Evolutionary conservation across 2,329 filamentous ascomycete genomes (phyloP), one percentile per base, ranked within the genome.

Genomic region (Aspergillaceae sp.): DNA sequence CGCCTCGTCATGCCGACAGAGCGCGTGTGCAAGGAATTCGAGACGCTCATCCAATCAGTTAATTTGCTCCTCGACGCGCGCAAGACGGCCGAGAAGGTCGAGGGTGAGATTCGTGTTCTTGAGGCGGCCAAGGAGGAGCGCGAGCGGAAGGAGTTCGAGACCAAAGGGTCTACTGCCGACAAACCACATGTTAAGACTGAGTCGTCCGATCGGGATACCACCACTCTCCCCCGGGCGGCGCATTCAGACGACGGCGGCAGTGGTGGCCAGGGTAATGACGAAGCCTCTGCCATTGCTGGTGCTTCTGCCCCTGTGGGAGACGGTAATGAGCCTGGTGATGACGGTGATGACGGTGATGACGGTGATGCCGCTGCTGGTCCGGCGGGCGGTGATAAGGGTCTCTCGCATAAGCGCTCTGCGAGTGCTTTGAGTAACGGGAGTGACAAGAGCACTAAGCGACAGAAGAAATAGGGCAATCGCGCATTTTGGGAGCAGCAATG

Each of bases 371-470:
- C 45, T 32, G 36, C 9, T 7, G 46, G 35, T 30, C 29, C 7
- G 29, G 32, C 38, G 26, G 41, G 8, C 35, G 8, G 11, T 6
- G 5, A 37, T 8, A 8, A 37, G 19, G n/a, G 48, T 19, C 19
- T 19, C 19, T 54, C 51, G 8, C 83, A 85, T 52, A 94, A 94
- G 71, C 78, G 88, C 48, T 92, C 87, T 62, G 87, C 87, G 1
- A 94, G 87, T 63, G 86, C 89, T 30, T 64, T 94, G 44, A 91
- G 86, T 63, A 72, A 74, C 10, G 70, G 71, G 4, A 88, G 84
- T 62, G 83, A 87, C 47, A 75, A 75, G 61, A 74, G 71, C 54
- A 59, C 62, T 5, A 77, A 77, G 60, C 67, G 73, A 44, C 71
- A 74, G 57, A 72, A 68, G 56, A 74, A 73, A 46, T 67, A 57